phyloP scores from a whole-genome alignment of 2,329 filamentous ascomycete genomes.

The Podosphaera aphanis region DNA sequence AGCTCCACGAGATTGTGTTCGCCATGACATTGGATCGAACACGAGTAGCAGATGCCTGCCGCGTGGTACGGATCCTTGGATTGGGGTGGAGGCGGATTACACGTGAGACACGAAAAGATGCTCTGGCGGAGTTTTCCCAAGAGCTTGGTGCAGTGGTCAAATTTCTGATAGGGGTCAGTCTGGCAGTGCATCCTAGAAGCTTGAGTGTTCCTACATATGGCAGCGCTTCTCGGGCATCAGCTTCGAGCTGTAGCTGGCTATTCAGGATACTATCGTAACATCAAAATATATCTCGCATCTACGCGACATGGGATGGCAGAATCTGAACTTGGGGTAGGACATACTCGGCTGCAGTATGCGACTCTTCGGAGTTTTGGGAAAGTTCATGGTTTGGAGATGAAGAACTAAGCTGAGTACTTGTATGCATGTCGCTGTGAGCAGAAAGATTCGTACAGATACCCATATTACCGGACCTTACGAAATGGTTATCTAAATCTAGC shows the following conservation, averaged over 20 bases:
- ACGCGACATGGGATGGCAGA: not conserved
- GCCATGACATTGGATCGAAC: conserved; percentile 88
- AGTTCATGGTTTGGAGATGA: not conserved
- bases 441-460: not conserved
- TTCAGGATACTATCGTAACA: conserved; percentile 46
- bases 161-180: conserved; percentile 35
- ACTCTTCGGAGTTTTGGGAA: conserved; percentile 25
- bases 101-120: conserved; percentile 82
- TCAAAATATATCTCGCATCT: conserved; percentile 1
- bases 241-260: conserved; percentile 72
- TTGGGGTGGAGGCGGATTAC: conserved; percentile 56
- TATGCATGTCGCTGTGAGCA: not conserved
- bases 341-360: conserved; percentile 26
- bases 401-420: not conserved
- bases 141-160: conserved; percentile 78
- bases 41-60: conserved; percentile 86
- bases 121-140: conserved; percentile 71
- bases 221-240: conserved; percentile 80
- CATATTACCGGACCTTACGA: not conserved
- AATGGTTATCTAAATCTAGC: too few species aligned
- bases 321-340: conserved; percentile 3
- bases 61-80: conserved; percentile 37
- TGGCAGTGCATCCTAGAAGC: not conserved
- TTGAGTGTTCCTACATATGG: conserved; percentile 47
- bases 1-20: conserved; percentile 89